A percentile compares a stretch with the other conserved stretches of the same genome.
Evolutionary conservation across 1,139 yeast species (phyloP).

Genomic region (Yamadazyma atlantica): DNA sequence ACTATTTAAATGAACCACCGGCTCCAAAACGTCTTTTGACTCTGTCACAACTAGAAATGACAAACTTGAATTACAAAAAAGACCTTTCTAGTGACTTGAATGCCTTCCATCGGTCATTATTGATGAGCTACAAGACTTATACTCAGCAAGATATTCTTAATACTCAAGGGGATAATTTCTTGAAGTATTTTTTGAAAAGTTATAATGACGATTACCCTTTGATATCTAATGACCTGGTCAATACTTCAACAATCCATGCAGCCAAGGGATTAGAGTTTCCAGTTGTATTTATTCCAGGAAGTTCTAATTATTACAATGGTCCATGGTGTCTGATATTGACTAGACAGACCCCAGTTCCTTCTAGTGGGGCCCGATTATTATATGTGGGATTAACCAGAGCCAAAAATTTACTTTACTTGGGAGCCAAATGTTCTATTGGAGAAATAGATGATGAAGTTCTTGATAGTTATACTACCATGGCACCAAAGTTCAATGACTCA

Average conservation of each 20-base stretch:
- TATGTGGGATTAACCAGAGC: slow-evolving; percentile 73
- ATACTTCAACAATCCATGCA: slow-evolving; percentile 65
- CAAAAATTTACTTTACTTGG: slow-evolving; percentile 46
- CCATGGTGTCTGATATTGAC: slow-evolving; percentile 19
- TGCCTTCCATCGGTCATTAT: slow-evolving; percentile 29
- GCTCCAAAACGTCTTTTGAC: slow-evolving; percentile 1
- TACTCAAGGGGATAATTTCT: slow-evolving; percentile 21
- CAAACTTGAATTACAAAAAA: slow-evolving; percentile 11
- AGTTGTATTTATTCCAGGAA: slow-evolving; percentile 55
- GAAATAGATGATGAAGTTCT: slow-evolving; percentile 9
- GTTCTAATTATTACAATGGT: slow-evolving; percentile 16
- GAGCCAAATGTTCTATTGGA: slow-evolving; percentile 12
- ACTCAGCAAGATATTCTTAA: slow-evolving; percentile 6
- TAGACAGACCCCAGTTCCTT: slow-evolving; percentile 6
- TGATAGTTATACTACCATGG: slow-evolving; percentile 13
- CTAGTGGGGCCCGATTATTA: slow-evolving; percentile 35
- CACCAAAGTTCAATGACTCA: slow-evolving; percentile 14
- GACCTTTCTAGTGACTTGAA: slow-evolving; percentile 19
- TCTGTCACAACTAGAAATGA: slow-evolving; percentile 4
- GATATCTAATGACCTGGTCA: slow-evolving; percentile 31
- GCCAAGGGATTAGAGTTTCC: slow-evolving; percentile 76
- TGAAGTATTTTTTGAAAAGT: slow-evolving; percentile 42
- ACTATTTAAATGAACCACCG: slow-evolving; percentile 22
- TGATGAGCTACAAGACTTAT: slow-evolving; percentile 20
- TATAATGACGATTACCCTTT: slow-evolving; percentile 45